Conservation (phyloP, 1,284 basidiomycete genomes). For the Malassezia caprae region DNA sequence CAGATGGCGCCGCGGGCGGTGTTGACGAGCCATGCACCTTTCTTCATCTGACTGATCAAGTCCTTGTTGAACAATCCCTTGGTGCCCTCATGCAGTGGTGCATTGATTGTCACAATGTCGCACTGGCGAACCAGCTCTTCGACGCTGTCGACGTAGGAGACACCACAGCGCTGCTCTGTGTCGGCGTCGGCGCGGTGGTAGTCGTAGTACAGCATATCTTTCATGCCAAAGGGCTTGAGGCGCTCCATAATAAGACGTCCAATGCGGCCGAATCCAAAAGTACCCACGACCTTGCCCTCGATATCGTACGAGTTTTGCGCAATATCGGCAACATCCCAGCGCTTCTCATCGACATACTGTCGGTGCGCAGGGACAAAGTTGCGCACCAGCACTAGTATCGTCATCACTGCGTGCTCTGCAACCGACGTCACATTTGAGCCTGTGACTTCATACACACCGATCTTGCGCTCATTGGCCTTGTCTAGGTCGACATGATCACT, state of each 20-base stretch:
- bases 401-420: constrained; percentile 78
- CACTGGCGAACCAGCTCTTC: constrained; percentile 71
- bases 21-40: constrained; percentile 75
- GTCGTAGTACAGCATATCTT: constrained; percentile 87
- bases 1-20: constrained; percentile 88
- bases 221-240: constrained; percentile 74
- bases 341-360: constrained; percentile 22
- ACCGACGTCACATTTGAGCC: constrained; percentile 67
- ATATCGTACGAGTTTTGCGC: constrained; percentile 60
- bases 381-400: constrained; percentile 71
- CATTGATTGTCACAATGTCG: constrained; percentile 78
- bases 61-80: constrained; percentile 60
- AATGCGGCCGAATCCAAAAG: constrained; percentile 59
- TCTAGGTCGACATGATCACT: constrained; percentile 79
- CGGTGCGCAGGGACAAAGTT: constrained; percentile 70
- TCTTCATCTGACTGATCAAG: constrained; percentile 79
- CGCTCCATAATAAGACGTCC: constrained; percentile 63
- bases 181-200: constrained; percentile 66
- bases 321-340: constrained; percentile 45
- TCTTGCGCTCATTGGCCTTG: constrained; percentile 68
- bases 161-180: constrained; percentile 62
- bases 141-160: constrained; percentile 67
- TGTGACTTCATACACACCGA: constrained; percentile 66
- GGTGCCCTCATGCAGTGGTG: constrained; percentile 80
- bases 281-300: constrained; percentile 73